phyloP scores from a whole-genome alignment of 768 basidiomycete genomes.

The Sporobolomyces phaffii region DNA sequence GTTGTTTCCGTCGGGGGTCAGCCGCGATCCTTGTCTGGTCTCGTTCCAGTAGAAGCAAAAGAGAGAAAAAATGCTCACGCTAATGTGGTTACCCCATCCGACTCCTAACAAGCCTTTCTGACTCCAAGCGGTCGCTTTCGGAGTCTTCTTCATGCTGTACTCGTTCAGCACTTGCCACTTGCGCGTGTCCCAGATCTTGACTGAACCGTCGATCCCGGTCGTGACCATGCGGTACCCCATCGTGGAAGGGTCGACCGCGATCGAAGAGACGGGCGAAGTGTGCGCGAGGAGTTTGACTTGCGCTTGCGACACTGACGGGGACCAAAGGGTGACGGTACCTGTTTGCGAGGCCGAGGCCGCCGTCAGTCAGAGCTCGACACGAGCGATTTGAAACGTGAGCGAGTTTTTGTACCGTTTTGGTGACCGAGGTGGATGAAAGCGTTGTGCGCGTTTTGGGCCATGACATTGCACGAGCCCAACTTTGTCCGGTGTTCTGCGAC shows the following conservation, averaged over 20 bases:
- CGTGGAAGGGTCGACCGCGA: conserved; percentile 75
- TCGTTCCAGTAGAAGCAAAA: too few relatives aligned
- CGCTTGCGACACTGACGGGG: conserved; percentile 84
- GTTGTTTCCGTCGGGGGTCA: conserved; percentile 2
- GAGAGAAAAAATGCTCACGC: conserved; percentile 52
- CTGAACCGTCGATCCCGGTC: conserved; percentile 72
- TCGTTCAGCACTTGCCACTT: conserved; percentile 87
- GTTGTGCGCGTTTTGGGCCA: conserved; percentile 87
- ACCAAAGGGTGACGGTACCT: conserved; percentile 84
- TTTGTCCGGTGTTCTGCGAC: conserved; percentile 83
- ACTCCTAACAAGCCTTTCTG: conserved; percentile 75
- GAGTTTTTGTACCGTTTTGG: conserved; percentile 70
- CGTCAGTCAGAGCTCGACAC: too few relatives aligned
- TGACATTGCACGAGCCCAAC: conserved; percentile 72
- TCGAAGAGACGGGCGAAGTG: conserved; percentile 71
- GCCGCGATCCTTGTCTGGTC: too few relatives aligned
- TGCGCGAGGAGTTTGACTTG: conserved; percentile 89
- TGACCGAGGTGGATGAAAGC: conserved; percentile 93
- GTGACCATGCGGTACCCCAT: conserved; percentile 89
- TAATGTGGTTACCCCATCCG: conserved; percentile 73
- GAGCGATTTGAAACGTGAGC: neutral
- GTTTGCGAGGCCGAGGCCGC: too few relatives aligned
- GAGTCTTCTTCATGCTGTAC: conserved; percentile 56
- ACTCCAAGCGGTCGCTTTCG: conserved; percentile 66
- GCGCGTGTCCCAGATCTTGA: conserved; percentile 95